Percentiles rank a stretch among this genome's conserved stretches.
Conservation (phyloP, 805 yeast species). For the Ogataea populi-albae region DNA sequence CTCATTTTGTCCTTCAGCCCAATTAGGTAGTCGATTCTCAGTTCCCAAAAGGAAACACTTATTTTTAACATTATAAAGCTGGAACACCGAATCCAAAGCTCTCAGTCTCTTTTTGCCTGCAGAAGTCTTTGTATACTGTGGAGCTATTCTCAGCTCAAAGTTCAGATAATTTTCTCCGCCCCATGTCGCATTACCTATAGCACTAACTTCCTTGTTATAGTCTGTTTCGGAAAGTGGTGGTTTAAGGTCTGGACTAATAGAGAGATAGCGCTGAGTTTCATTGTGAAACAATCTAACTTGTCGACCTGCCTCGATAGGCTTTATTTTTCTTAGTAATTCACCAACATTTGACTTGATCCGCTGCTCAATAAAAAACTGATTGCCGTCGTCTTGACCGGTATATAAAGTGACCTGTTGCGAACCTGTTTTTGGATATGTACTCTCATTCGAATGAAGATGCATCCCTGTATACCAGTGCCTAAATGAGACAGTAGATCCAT, state of each 20-base stretch:
- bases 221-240: constrained; percentile 93
- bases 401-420: constrained; percentile 80
- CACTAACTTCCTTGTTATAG: constrained; percentile 79
- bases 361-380: constrained; percentile 70
- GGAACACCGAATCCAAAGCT: constrained; percentile 69
- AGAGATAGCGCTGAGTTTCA: constrained; percentile 62
- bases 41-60: constrained; percentile 76
- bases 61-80: constrained; percentile 62
- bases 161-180: constrained; percentile 67
- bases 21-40: constrained; percentile 63
- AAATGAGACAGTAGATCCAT: constrained; percentile 68
- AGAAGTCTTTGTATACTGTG: constrained; percentile 34
- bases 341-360: constrained; percentile 37
- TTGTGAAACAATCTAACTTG: constrained; percentile 68
- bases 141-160: constrained; percentile 58
- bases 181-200: constrained; percentile 61
- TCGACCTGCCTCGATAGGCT: constrained; percentile 45
- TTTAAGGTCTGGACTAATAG: constrained; percentile 58
- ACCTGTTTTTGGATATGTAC: constrained; percentile 53
- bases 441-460: constrained; percentile 76
- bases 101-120: constrained; percentile 37
- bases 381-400: constrained; percentile 56
- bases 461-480: constrained; percentile 74
- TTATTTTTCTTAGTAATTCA: constrained; percentile 33
- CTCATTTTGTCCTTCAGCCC: constrained; percentile 87